Percentiles rank a stretch among this genome's conserved stretches.
These are phyloP conservation scores for Sporobolomyces phaffii DNA, from an alignment of 768 basidiomycete genomes.

Conservation along the genomic window DNA sequence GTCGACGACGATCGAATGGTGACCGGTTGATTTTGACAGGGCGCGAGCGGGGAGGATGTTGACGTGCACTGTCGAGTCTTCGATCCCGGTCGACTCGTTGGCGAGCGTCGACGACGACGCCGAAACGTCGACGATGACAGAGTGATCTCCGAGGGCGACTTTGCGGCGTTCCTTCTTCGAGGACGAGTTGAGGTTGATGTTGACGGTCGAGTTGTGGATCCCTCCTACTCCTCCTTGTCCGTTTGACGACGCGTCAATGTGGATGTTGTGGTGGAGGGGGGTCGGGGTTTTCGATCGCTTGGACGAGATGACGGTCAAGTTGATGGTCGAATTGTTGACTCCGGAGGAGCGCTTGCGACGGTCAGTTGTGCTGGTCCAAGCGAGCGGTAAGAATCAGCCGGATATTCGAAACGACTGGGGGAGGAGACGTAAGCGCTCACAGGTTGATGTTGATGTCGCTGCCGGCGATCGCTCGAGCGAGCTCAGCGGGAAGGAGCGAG, in stretches of 20 bases:
- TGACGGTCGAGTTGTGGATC: constrained; percentile 36
- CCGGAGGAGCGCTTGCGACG: constrained; percentile 25
- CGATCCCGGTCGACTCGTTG: constrained; percentile 7
- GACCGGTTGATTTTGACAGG: constrained; percentile 18
- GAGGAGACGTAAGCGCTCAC: constrained; percentile 9
- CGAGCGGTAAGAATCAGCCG: background rate
- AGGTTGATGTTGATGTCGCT: constrained; percentile 40
- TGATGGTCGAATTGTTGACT: constrained; percentile 39
- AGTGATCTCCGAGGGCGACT: constrained; percentile 33
- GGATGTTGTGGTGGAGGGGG: constrained; percentile 35
- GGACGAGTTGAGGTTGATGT: constrained; percentile 36
- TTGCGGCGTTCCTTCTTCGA: constrained; percentile 21
- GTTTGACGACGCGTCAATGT: constrained; percentile 35
- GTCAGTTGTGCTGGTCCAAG: constrained; percentile 18
- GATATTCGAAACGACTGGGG: background rate
- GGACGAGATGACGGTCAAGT: constrained; percentile 30
- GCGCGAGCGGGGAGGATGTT: constrained; percentile 37
- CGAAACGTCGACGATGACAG: constrained; percentile 36
- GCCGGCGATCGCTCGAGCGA: constrained; percentile 27
- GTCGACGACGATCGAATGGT: constrained; percentile 39
- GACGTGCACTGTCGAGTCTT: constrained; percentile 37
- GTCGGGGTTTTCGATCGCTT: background rate
- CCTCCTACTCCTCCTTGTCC: constrained; percentile 22
- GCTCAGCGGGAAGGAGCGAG: constrained; percentile 12
- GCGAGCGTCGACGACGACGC: constrained; percentile 8